A percentile compares a stretch with the other conserved stretches of the same genome.
Conservation (phyloP, 352 stramenopile species). For the Detonula confervacea region DNA sequence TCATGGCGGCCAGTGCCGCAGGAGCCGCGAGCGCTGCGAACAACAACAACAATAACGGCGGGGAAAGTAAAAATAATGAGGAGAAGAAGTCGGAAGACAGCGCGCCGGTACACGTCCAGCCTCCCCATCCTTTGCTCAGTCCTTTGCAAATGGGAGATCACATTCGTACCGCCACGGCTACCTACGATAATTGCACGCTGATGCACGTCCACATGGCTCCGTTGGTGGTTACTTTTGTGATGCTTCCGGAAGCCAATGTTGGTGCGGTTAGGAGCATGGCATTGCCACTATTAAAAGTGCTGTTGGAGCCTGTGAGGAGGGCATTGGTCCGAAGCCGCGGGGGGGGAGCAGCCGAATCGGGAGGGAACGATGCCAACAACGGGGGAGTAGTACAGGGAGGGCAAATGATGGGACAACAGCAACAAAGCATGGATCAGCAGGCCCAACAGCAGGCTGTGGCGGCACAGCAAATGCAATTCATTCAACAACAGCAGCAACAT, state of each 20-base stretch:
- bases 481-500: conserved; percentile 17
- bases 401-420: neutral
- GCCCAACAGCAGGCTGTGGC: neutral
- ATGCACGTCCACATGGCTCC: conserved; percentile 72
- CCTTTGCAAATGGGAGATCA: conserved; percentile 66
- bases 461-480: conserved; percentile 18
- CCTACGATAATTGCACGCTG: conserved; percentile 71
- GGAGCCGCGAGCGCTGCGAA: neutral
- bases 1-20: conserved; percentile 28
- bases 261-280: conserved; percentile 64
- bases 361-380: neutral
- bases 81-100: neutral
- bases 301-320: conserved; percentile 61
- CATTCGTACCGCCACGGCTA: conserved; percentile 63
- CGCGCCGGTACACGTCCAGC: conserved; percentile 55
- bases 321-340: conserved; percentile 38
- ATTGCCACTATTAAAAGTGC: conserved; percentile 66
- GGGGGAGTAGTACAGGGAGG: neutral
- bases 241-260: conserved; percentile 61
- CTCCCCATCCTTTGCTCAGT: conserved; percentile 49
- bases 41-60: too few relatives aligned
- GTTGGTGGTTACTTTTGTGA: conserved; percentile 75
- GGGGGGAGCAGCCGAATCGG: neutral
- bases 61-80: neutral
- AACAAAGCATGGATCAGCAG: conserved; percentile 13